Base-by-base conservation (phyloP, 1,284 basidiomycete species). In the Cerrena zonata region DNA sequence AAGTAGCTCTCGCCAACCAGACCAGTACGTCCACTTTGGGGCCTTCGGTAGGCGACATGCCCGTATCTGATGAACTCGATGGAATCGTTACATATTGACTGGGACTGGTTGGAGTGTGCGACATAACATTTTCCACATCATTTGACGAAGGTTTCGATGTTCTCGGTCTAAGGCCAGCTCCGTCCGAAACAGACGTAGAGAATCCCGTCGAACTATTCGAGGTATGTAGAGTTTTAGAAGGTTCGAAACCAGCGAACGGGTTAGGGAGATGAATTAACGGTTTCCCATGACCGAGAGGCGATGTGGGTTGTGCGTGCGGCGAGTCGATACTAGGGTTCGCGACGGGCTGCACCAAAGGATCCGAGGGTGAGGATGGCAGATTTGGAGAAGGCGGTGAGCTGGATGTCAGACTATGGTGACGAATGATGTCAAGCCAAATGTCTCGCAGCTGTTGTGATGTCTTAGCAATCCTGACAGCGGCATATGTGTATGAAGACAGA, bases 1-100 rank as follows among this genome's bases (percentile, higher is more conserved):
- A 71, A 1, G 84, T 85, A 5, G 83, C 77, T 27, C 79, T 76
- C 1, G 74, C 77, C 7, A 89, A 73, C 76, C 78, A 85, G 18
- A 69, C 60, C 49, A 85, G 68, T 15, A 79, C 77, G 55, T 90
- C 84, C 38, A 86, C 69, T 47, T 50, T 53, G 2, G 46, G 39
- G 21, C 47, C 53, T 49, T 60, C n/a, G n/a, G n/a, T n/a, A n/a
- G n/a, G n/a, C n/a, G n/a, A n/a, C n/a, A n/a, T n/a, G n/a, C n/a
- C 43, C 43, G 13, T 36, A 10, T 36, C 45, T 18, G n/a, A n/a
- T n/a, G n/a, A n/a, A n/a, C n/a, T n/a, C n/a, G n/a, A n/a, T n/a
- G n/a, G n/a, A n/a, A n/a, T n/a, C n/a, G n/a, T n/a, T n/a, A n/a
- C n/a, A n/a, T n/a, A n/a, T n/a, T n/a, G n/a, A n/a, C n/a, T n/a